These are phyloP conservation scores for Forsythia suspensa DNA, from an alignment of 257 asterid species.

Conservation along the genomic window DNA sequence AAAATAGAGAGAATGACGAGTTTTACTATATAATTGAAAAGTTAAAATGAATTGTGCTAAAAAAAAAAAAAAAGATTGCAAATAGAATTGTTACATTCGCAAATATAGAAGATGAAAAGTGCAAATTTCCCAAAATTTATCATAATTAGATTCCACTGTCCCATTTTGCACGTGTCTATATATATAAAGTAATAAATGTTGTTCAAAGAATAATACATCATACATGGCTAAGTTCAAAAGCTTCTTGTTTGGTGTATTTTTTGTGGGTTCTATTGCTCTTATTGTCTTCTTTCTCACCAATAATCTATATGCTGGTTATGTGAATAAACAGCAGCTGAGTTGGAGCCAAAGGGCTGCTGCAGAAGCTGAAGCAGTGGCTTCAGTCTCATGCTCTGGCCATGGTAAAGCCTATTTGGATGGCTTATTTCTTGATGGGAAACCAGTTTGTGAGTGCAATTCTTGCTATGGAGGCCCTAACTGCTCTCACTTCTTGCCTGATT, in stretches of 20 bases:
- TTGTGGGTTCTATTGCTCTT: slow-evolving; percentile 32
- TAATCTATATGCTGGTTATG: neutral
- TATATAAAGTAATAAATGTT: neutral
- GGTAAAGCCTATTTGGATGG: slow-evolving; percentile 69
- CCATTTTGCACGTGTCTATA: too few relatives aligned
- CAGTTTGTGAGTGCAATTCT: slow-evolving; percentile 63
- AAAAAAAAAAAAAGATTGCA: too few relatives aligned
- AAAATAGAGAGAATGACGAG: too few relatives aligned
- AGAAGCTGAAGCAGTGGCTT: slow-evolving; percentile 65
- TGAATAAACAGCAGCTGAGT: slow-evolving; percentile 33
- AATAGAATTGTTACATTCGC: too few relatives aligned
- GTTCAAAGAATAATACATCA: neutral
- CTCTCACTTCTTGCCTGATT: slow-evolving; percentile 33
- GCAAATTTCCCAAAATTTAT: too few relatives aligned
- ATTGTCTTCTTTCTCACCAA: slow-evolving; percentile 30
- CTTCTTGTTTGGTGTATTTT: slow-evolving; percentile 21
- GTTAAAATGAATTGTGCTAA: too few relatives aligned
- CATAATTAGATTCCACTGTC: too few relatives aligned
- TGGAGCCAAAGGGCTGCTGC: slow-evolving; percentile 64
- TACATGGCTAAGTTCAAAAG: slow-evolving; percentile 22
- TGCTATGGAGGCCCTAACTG: slow-evolving; percentile 66
- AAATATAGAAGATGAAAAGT: too few relatives aligned
- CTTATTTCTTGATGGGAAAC: slow-evolving; percentile 26
- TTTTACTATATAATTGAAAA: too few relatives aligned
- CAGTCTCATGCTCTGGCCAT: slow-evolving; percentile 54